These are phyloP conservation scores for Striga hermonthica DNA, from an alignment of 305 asterid species.

Conservation along the genomic window DNA sequence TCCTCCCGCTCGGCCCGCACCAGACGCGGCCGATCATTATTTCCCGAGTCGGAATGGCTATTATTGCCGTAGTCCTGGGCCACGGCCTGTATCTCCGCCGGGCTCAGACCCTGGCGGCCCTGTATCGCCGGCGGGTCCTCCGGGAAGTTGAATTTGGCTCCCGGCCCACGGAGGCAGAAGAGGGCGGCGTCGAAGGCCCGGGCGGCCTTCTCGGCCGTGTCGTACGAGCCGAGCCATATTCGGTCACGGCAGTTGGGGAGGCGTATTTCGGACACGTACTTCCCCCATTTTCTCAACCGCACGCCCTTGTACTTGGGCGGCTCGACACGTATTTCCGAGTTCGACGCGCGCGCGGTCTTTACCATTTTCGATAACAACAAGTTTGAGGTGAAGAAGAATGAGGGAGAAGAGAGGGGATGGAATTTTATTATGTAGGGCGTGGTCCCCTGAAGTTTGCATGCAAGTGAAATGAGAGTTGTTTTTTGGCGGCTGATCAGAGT, in stretches of 20 bases:
- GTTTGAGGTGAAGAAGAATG: too few species aligned
- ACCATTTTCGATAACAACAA: slow-evolving; percentile 26
- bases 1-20: background rate
- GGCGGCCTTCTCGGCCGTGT: slow-evolving; percentile 57
- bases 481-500: slow-evolving; percentile 34
- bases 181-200: slow-evolving; percentile 61
- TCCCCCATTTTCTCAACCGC: slow-evolving; percentile 59
- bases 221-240: slow-evolving; percentile 67
- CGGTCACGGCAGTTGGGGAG: slow-evolving; percentile 62
- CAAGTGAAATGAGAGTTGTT: background rate
- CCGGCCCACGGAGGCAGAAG: slow-evolving; percentile 55
- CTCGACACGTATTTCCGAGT: slow-evolving; percentile 14
- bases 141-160: slow-evolving; percentile 55
- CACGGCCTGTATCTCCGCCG: slow-evolving; percentile 38
- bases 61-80: slow-evolving; percentile 46
- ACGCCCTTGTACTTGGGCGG: slow-evolving; percentile 46
- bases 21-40: background rate
- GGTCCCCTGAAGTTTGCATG: slow-evolving; percentile 24
- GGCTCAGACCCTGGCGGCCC: slow-evolving; percentile 34
- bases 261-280: slow-evolving; percentile 56
- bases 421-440: slow-evolving; percentile 1
- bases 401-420: background rate
- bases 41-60: slow-evolving; percentile 1
- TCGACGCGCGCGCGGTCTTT: slow-evolving; percentile 15
- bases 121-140: slow-evolving; percentile 45